Conservation (phyloP, 306 rosid species). For the Clitoria ternatea region DNA sequence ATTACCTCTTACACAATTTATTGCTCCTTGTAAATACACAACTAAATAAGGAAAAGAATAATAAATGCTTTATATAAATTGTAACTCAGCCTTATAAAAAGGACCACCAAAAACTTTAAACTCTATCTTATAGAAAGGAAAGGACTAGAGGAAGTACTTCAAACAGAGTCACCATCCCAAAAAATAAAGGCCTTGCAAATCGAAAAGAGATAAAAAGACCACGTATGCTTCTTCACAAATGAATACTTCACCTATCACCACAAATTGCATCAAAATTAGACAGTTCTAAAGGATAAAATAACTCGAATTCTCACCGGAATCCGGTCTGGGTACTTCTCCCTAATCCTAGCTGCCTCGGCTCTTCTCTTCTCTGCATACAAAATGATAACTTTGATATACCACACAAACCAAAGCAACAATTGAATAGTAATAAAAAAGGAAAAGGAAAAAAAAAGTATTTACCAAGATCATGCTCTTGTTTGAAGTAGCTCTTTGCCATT, state of each 20-base stretch:
- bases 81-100: too few species aligned
- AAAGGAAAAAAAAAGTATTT: neutral
- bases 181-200: neutral
- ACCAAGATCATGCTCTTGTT: constrained; percentile 91
- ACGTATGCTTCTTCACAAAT: neutral
- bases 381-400: neutral
- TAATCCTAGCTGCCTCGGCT: constrained; percentile 76
- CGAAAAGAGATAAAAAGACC: constrained; percentile 5
- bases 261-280: neutral
- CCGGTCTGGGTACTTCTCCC: constrained; percentile 81
- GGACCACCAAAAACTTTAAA: too few species aligned
- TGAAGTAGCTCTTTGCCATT: constrained; percentile 83
- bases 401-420: neutral
- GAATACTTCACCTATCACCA: constrained; percentile 7
- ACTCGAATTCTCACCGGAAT: constrained; percentile 59
- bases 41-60: too few species aligned
- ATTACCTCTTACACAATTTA: too few species aligned
- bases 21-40: too few species aligned
- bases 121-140: too few species aligned
- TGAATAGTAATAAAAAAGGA: too few species aligned
- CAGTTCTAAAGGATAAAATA: neutral
- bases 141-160: too few species aligned
- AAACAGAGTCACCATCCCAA: neutral
- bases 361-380: constrained; percentile 65
- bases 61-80: too few species aligned